Evolutionary conservation across 148 eudicot genomes (phyloP).

Genomic region (Silene uniflora): DNA sequence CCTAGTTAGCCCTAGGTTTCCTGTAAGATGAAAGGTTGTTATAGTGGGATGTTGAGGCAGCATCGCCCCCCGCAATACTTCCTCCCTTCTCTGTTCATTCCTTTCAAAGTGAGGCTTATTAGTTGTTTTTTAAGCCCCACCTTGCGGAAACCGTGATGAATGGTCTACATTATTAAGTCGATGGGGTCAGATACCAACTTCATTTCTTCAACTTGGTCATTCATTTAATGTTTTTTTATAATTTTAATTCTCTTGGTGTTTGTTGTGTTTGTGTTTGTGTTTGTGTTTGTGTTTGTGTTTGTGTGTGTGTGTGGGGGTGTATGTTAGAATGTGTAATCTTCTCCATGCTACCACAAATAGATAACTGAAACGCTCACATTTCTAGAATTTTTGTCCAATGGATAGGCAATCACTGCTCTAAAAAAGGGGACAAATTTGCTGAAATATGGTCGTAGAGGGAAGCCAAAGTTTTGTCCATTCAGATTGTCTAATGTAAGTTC

Average conservation of each 20-base stretch:
- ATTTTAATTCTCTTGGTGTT: neutral
- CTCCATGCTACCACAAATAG: neutral
- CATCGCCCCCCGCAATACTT: neutral
- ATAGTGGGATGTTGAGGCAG: neutral
- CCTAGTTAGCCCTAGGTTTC: neutral
- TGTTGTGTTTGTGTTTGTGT: neutral
- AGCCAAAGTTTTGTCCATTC: conserved; percentile 53
- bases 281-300: neutral
- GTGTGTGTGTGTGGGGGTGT: neutral
- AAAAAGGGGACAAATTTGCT: conserved; percentile 48
- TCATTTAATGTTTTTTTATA: neutral
- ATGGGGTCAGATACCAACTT: neutral
- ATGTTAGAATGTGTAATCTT: neutral
- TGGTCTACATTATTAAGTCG: neutral
- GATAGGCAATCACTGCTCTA: conserved; percentile 41
- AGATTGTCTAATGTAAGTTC: conserved; percentile 45
- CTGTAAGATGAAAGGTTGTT: neutral
- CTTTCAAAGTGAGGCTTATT: too few species aligned
- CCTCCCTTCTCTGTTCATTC: neutral
- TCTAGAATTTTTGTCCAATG: neutral
- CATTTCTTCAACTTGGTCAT: neutral
- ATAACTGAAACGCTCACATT: neutral
- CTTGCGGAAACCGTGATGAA: neutral
- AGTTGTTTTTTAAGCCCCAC: neutral
- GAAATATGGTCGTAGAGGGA: conserved; percentile 50